A percentile compares a stretch with the other conserved stretches of the same genome.
phyloP scores from a whole-genome alignment of 768 basidiomycete species.

The Coprinopsis cinerea region DNA sequence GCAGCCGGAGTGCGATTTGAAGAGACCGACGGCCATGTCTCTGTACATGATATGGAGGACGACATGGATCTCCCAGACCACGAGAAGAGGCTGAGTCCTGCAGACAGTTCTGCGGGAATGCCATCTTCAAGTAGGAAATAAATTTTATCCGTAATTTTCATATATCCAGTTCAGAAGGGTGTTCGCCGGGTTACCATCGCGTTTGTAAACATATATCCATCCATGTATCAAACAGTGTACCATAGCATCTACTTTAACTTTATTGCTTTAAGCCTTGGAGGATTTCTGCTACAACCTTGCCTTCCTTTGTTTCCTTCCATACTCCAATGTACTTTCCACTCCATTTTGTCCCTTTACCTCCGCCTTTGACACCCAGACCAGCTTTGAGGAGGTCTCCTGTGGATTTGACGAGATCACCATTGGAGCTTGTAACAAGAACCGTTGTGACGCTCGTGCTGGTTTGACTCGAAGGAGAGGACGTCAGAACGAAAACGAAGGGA shows the following conservation, averaged over 20 bases:
- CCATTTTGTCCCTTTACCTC: constrained; percentile 72
- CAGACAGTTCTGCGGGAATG: constrained; percentile 1
- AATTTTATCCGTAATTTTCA: neutral
- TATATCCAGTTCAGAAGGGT: neutral
- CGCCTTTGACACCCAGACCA: constrained; percentile 63
- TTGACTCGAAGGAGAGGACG: constrained; percentile 60
- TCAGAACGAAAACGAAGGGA: constrained; percentile 46
- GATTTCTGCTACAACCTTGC: constrained; percentile 30
- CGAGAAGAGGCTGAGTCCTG: constrained; percentile 12
- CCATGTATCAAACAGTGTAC: neutral
- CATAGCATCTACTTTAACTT: constrained; percentile 5
- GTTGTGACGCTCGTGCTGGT: constrained; percentile 42
- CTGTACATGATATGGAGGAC: constrained; percentile 19
- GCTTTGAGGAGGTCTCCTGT: constrained; percentile 51
- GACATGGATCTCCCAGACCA: constrained; percentile 12
- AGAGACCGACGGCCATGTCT: constrained; percentile 16
- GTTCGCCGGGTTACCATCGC: constrained; percentile 13
- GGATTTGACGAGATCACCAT: constrained; percentile 54
- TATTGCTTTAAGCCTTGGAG: constrained; percentile 20
- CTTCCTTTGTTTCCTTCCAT: constrained; percentile 50
- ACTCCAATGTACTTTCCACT: constrained; percentile 68
- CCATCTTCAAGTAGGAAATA: neutral
- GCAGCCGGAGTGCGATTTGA: neutral
- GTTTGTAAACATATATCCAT: constrained; percentile 10
- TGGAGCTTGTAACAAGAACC: constrained; percentile 55